Evolutionary conservation across 371 early-diverging fungal species (phyloP).

Genomic region (Lichtheimia corymbifera): DNA sequence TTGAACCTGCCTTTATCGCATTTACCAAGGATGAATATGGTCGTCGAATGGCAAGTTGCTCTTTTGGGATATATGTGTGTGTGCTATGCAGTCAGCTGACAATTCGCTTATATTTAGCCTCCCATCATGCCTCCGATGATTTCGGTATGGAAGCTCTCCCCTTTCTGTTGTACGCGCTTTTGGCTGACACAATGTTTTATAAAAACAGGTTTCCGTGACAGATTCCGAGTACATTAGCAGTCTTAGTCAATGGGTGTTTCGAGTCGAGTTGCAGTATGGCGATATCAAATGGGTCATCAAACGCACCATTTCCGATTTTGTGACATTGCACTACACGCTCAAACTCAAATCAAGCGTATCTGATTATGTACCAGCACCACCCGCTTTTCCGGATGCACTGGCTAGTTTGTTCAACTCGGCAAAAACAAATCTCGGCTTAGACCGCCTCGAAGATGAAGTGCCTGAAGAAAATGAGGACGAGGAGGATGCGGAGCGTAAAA

Average conservation of each 20-base stretch:
- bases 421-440: slow-evolving; percentile 34
- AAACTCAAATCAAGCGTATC: slow-evolving; percentile 49
- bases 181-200: slow-evolving; percentile 1
- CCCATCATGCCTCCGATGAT: slow-evolving; percentile 34
- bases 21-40: slow-evolving; percentile 48
- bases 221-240: slow-evolving; percentile 49
- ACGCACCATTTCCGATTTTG: slow-evolving; percentile 73
- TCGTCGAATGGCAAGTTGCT: slow-evolving; percentile 31
- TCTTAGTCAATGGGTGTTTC: slow-evolving; percentile 50
- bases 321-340: slow-evolving; percentile 66
- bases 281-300: slow-evolving; percentile 78
- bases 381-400: slow-evolving; percentile 49
- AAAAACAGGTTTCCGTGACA: slow-evolving; percentile 47
- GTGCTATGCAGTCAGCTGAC: neutral
- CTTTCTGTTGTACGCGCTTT: neutral
- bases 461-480: slow-evolving; percentile 10
- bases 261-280: slow-evolving; percentile 80
- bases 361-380: slow-evolving; percentile 41
- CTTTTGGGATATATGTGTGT: neutral
- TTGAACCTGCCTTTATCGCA: slow-evolving; percentile 36
- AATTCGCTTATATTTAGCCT: slow-evolving; percentile 29
- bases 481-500: slow-evolving; percentile 10
- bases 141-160: neutral
- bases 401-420: slow-evolving; percentile 43
- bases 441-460: slow-evolving; percentile 24